Evolutionary conservation across 2,329 filamentous ascomycete genomes (phyloP).

Genomic region (Fusarium xyrophilum): DNA sequence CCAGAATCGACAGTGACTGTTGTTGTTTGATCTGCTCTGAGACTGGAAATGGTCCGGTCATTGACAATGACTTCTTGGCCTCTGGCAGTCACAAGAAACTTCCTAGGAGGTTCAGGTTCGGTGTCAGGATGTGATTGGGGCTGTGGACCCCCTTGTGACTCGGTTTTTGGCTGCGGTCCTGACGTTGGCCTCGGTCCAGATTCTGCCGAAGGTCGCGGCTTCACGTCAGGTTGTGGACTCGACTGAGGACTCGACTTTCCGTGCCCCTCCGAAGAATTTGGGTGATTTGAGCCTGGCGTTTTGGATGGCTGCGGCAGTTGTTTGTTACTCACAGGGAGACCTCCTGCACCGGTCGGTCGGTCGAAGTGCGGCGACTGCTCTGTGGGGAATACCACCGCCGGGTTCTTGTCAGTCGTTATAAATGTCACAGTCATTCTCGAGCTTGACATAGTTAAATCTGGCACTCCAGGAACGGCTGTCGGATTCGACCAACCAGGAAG

Average conservation of each 20-base stretch:
- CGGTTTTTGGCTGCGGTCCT: not conserved
- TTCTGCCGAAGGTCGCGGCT: not conserved
- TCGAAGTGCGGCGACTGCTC: slow-evolving; percentile 51
- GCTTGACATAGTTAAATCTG: slow-evolving; percentile 17
- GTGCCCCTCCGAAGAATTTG: not conserved
- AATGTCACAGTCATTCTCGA: slow-evolving; percentile 50
- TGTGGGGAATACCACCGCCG: slow-evolving; percentile 54
- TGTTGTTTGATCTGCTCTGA: slow-evolving; percentile 48
- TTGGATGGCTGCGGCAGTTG: slow-evolving; percentile 31
- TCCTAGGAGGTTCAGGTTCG: slow-evolving; percentile 17
- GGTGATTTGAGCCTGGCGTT: not conserved
- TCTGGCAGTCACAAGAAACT: slow-evolving; percentile 54
- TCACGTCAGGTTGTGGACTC: not conserved
- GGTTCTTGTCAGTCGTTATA: slow-evolving; percentile 63
- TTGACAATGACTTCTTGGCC: slow-evolving; percentile 57
- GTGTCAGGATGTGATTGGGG: not conserved
- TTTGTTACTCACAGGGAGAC: slow-evolving; percentile 17
- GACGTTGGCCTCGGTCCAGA: not conserved
- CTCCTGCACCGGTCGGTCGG: slow-evolving; percentile 14
- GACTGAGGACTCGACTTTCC: not conserved
- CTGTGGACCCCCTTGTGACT: not conserved
- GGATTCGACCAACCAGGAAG: slow-evolving; percentile 6
- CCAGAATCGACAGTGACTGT: slow-evolving; percentile 51
- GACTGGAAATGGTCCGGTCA: slow-evolving; percentile 52
- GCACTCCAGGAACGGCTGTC: slow-evolving; percentile 2